Conservation (phyloP, 2,329 filamentous ascomycete genomes). For the Magnaporthales sp. region DNA sequence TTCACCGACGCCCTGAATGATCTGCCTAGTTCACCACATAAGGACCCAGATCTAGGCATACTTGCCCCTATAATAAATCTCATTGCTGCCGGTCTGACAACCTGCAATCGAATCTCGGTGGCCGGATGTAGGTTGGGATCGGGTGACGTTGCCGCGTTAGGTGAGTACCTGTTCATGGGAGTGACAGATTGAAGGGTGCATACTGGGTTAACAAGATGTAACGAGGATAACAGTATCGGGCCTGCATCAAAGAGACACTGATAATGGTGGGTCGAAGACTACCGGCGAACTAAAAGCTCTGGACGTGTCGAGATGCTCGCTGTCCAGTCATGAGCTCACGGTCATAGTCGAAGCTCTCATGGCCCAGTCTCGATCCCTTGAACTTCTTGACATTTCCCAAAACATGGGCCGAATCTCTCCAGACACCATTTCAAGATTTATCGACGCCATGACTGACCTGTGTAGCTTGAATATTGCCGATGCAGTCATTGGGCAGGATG, state of each 20-base stretch:
- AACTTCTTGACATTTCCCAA: conserved; percentile 41
- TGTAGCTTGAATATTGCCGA: conserved; percentile 41
- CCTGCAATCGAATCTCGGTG: conserved; percentile 42
- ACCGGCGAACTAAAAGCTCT: conserved; percentile 34
- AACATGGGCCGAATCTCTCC: conserved; percentile 43
- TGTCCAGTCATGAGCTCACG: conserved; percentile 39
- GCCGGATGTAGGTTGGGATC: conserved; percentile 39
- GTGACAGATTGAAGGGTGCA: neutral
- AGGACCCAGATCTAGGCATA: conserved; percentile 17
- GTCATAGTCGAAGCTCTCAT: conserved; percentile 39
- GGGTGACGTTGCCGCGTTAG: conserved; percentile 38
- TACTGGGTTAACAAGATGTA: neutral
- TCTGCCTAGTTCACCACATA: conserved; percentile 3
- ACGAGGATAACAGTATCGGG: neutral
- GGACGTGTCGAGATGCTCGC: conserved; percentile 40
- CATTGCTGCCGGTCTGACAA: conserved; percentile 30
- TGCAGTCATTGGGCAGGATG: conserved; percentile 36
- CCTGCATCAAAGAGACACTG: neutral
- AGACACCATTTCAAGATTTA: conserved; percentile 33
- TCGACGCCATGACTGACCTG: conserved; percentile 34
- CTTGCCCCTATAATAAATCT: conserved; percentile 34
- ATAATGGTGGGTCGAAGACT: conserved; percentile 5
- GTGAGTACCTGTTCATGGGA: conserved; percentile 19
- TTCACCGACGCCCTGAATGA: conserved; percentile 30
- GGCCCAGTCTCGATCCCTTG: conserved; percentile 27